Conservation (phyloP, 192 early-diverging fungal genomes). For the Phlyctochytrium planicorne region DNA sequence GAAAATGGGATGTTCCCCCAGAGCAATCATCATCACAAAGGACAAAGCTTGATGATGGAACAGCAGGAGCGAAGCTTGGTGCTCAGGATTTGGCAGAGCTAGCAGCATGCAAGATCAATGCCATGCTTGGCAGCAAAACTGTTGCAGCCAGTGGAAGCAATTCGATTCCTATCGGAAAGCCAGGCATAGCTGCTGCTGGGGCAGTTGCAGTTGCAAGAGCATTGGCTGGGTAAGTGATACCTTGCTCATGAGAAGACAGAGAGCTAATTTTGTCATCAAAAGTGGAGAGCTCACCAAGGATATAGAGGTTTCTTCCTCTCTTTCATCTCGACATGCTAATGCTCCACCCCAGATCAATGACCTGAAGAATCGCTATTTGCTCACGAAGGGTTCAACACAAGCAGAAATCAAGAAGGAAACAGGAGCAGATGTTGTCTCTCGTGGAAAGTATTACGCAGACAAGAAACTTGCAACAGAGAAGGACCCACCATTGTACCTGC, state of each 20-base stretch:
- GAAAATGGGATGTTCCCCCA: slow-evolving; percentile 5
- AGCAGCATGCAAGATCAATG: slow-evolving; percentile 6
- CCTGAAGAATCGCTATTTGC: slow-evolving; percentile 71
- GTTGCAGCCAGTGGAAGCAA: no score
- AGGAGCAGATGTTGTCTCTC: slow-evolving; percentile 70
- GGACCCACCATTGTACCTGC: slow-evolving; percentile 78
- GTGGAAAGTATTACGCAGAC: slow-evolving; percentile 80
- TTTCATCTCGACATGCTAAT: neutral
- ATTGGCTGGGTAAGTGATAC: neutral
- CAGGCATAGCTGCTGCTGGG: no score
- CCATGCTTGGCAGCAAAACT: neutral
- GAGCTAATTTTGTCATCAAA: no score
- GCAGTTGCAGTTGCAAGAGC: neutral
- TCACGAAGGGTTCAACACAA: slow-evolving; percentile 79
- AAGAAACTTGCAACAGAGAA: slow-evolving; percentile 67
- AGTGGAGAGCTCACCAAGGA: slow-evolving; percentile 7
- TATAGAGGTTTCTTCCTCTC: neutral
- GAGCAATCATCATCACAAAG: neutral
- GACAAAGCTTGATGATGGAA: neutral
- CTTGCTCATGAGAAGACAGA: neutral
- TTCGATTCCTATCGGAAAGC: no score
- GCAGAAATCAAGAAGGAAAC: slow-evolving; percentile 73
- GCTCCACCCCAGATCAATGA: slow-evolving; percentile 65
- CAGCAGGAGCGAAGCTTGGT: neutral
- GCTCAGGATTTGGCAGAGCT: slow-evolving; percentile 5